Base-by-base conservation (phyloP, 176 grass and related monocot genomes). In the Carex myosuroides region DNA sequence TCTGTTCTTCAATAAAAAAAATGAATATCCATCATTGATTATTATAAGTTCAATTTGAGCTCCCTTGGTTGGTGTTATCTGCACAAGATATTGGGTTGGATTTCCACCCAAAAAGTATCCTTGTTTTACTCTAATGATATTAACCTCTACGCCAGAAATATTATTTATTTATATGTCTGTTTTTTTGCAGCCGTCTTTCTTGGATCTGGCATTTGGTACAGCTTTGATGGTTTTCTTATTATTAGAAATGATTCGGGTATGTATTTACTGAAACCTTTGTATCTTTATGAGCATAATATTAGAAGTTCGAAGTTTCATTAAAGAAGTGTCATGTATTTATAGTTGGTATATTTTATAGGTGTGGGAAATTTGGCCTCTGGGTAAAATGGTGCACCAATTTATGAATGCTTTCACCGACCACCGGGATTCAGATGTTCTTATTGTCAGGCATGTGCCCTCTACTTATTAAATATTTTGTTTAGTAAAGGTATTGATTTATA, bases 391-490 rank as follows among this genome's bases (percentile, higher is more conserved):
- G 50, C 89, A 93, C 90, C 93, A 93, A 61, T 99, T 99, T 85
- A 99, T 99, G 96, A 99, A 87, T n/a, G 93, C 96, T 72, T 99
- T 99, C 68, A 99, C 91, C 29, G 96, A 99, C 86, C 96, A 99
- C 84, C 93, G 96, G 80, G 96, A 99, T 88, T 99, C 96, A 32
- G 93, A 99, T 30, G 89, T 95, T 90, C 93, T 99, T 69, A 95
- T 99, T 87, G 85, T 99, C 53, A 95, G 96, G 96, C 81, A 71
- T 56, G 17, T 70, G 20, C 35, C 33, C 83, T 79, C 77, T 13
- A 54, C 18, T 57, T 84, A 13, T 78, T 81, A 3, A 26, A 85
- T 39, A 44, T 53, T 41, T 1, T 57, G 52, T 78, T 76, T 57
- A 56, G 13, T 57, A 32, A 17, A 56, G 54, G 12, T 56, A 33